phyloP scores from a whole-genome alignment of 2,329 filamentous ascomycete species.

The Alternaria rosae region DNA sequence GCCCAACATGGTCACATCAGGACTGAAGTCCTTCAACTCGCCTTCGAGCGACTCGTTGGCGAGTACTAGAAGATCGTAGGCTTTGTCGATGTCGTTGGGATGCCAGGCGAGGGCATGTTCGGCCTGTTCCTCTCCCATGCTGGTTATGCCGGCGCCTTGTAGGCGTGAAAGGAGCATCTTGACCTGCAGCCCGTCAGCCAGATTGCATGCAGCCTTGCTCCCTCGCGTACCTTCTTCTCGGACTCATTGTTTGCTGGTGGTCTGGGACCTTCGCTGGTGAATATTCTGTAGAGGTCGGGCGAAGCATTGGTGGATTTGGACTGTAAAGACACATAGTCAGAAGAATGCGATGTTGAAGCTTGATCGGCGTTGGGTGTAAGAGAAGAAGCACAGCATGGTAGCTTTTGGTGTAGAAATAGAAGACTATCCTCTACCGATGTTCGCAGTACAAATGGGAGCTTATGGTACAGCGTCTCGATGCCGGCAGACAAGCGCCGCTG shows the following conservation, averaged over 20 bases:
- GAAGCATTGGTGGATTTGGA: slow-evolving; percentile 31
- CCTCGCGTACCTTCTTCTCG: slow-evolving; percentile 55
- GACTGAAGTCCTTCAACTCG: slow-evolving; percentile 76
- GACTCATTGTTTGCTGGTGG: slow-evolving; percentile 65
- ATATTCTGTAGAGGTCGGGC: slow-evolving; percentile 67
- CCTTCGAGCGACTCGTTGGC: slow-evolving; percentile 84
- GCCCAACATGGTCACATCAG: slow-evolving; percentile 75
- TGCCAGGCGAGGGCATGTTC: slow-evolving; percentile 70
- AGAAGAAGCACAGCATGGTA: slow-evolving; percentile 22
- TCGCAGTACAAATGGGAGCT: slow-evolving; percentile 31
- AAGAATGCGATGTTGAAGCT: slow-evolving; percentile 22
- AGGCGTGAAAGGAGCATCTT: slow-evolving; percentile 62
- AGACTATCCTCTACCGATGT: slow-evolving; percentile 23
- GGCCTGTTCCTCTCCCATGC: slow-evolving; percentile 68
- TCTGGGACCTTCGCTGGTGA: slow-evolving; percentile 63
- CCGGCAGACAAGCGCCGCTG: slow-evolving; percentile 24
- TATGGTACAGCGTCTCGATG: slow-evolving; percentile 31
- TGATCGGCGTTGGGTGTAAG: slow-evolving; percentile 14
- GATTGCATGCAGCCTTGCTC: not conserved
- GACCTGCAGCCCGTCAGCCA: slow-evolving; percentile 50
- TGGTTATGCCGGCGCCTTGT: slow-evolving; percentile 61
- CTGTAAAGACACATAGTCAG: slow-evolving; percentile 41
- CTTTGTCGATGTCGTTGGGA: slow-evolving; percentile 74
- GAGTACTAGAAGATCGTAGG: slow-evolving; percentile 77
- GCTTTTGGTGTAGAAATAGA: slow-evolving; percentile 28